Percentiles rank a stretch among this genome's conserved stretches.
phyloP scores from a whole-genome alignment of 352 stramenopile genomes.

The Phytopythium boreale region DNA sequence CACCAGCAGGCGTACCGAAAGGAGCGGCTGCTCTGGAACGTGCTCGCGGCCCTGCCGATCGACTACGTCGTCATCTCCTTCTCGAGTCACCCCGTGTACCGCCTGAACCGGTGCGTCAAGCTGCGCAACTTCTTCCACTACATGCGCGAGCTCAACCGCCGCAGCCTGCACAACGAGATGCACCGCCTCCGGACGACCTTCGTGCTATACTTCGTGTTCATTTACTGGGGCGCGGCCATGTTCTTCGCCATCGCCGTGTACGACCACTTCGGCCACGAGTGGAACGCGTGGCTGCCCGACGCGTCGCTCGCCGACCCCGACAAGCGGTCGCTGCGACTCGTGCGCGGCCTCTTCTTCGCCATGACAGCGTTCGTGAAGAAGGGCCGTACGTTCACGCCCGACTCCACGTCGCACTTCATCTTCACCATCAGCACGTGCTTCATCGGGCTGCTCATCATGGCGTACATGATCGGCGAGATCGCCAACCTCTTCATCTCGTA shows the following conservation, averaged over 20 bases:
- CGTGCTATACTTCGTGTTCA: conserved; percentile 48
- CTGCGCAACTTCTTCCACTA: conserved; percentile 48
- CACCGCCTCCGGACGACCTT: conserved; percentile 43
- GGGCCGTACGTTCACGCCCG: conserved; percentile 44
- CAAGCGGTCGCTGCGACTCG: conserved; percentile 30
- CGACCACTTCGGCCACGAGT: conserved; percentile 38
- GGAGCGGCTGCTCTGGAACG: conserved; percentile 37
- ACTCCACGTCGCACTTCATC: conserved; percentile 37
- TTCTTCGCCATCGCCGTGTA: conserved; percentile 56
- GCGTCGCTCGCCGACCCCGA: conserved; percentile 27
- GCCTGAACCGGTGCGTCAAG: conserved; percentile 50
- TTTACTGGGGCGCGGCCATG: conserved; percentile 57
- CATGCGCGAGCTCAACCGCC: conserved; percentile 57
- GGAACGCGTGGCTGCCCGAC: conserved; percentile 49
- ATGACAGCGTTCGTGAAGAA: conserved; percentile 70
- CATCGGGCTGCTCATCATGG: conserved; percentile 49
- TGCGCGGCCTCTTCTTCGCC: conserved; percentile 55
- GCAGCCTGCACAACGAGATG: conserved; percentile 60
- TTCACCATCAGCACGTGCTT: conserved; percentile 58
- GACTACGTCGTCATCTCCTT: conserved; percentile 42
- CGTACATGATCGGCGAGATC: conserved; percentile 74
- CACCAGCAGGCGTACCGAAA: conserved; percentile 39
- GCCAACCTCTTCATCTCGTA: conserved; percentile 71
- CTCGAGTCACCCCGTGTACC: conserved; percentile 24
- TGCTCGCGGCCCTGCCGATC: conserved; percentile 39